Conservation (phyloP, 1,139 yeast genomes). For the Hyphopichia pseudoburtonii region DNA sequence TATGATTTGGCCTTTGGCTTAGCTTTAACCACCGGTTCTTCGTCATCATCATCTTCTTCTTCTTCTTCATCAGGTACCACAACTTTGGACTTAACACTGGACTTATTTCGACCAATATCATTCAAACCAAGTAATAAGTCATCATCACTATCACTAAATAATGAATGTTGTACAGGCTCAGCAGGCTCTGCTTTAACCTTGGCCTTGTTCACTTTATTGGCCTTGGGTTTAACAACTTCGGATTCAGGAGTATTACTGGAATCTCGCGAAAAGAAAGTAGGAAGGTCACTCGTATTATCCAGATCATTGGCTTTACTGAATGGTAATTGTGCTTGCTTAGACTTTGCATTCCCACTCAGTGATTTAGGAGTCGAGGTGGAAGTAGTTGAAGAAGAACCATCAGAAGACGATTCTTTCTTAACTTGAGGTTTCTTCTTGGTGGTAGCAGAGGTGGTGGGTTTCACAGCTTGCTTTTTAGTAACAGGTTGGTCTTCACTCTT, state of each 20-base stretch:
- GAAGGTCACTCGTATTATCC: slow-evolving; percentile 3
- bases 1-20: slow-evolving; percentile 6
- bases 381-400: slow-evolving; percentile 2
- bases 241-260: neutral
- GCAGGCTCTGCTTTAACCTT: slow-evolving; percentile 2
- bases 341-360: slow-evolving; percentile 4
- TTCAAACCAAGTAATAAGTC: slow-evolving; percentile 24
- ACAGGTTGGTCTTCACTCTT: slow-evolving; percentile 14
- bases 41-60: slow-evolving; percentile 1
- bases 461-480: too few relatives aligned
- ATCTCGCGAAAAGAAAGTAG: slow-evolving; percentile 1
- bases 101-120: neutral
- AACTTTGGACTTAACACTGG: neutral
- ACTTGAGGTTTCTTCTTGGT: slow-evolving; percentile 6
- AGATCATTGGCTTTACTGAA: slow-evolving; percentile 10
- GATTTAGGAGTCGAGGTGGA: neutral
- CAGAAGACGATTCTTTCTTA: slow-evolving; percentile 5
- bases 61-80: slow-evolving; percentile 1
- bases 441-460: slow-evolving; percentile 9
- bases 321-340: slow-evolving; percentile 8
- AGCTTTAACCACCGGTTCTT: slow-evolving; percentile 8
- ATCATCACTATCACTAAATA: slow-evolving; percentile 37
- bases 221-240: slow-evolving; percentile 4
- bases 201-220: slow-evolving; percentile 6
- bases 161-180: slow-evolving; percentile 12